These are phyloP conservation scores for Colletotrichum cereale DNA, from an alignment of 2,329 filamentous ascomycete species.

Conservation along the genomic window DNA sequence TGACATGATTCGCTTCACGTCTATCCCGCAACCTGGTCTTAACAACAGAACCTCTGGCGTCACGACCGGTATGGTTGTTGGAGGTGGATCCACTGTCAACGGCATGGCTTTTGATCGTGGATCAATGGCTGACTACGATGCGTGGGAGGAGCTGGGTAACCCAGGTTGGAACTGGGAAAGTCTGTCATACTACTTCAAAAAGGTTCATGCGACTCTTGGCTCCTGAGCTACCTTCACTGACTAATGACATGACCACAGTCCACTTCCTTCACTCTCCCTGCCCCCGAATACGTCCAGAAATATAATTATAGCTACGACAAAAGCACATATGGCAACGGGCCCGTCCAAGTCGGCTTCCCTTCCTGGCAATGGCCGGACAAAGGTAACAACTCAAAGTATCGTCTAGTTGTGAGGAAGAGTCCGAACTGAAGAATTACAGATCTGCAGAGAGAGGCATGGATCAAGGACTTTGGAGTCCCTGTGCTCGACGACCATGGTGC, in stretches of 20 bases:
- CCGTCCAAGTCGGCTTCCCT: constrained; percentile 43
- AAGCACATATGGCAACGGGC: constrained; percentile 44
- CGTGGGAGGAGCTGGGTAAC: constrained; percentile 59
- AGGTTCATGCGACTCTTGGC: constrained; percentile 46
- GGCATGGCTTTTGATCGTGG: constrained; percentile 60
- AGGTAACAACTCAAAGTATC: constrained; percentile 12
- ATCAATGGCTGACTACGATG: constrained; percentile 56
- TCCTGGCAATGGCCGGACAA: constrained; percentile 45
- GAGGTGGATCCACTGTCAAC: constrained; percentile 47
- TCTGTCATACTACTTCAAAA: constrained; percentile 61
- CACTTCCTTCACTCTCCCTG: constrained; percentile 47
- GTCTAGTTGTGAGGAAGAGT: accelerated
- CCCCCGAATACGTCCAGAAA: constrained; percentile 45
- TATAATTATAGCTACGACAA: constrained; percentile 43
- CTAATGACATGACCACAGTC: constrained; percentile 46
- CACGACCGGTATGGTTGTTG: constrained; percentile 44
- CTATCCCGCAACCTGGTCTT: constrained; percentile 47
- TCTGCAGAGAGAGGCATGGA: constrained; percentile 30
- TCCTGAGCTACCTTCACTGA: constrained; percentile 46
- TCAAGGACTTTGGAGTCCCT: constrained; percentile 36
- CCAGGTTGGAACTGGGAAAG: constrained; percentile 59
- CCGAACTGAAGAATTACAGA: not conserved
- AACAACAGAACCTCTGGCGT: constrained; percentile 45
- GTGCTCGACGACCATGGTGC: constrained; percentile 40
- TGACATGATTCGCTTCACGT: constrained; percentile 47